Evolutionary conservation across 2,329 filamentous ascomycete genomes (phyloP).

Genomic region (Colletotrichum cereale): DNA sequence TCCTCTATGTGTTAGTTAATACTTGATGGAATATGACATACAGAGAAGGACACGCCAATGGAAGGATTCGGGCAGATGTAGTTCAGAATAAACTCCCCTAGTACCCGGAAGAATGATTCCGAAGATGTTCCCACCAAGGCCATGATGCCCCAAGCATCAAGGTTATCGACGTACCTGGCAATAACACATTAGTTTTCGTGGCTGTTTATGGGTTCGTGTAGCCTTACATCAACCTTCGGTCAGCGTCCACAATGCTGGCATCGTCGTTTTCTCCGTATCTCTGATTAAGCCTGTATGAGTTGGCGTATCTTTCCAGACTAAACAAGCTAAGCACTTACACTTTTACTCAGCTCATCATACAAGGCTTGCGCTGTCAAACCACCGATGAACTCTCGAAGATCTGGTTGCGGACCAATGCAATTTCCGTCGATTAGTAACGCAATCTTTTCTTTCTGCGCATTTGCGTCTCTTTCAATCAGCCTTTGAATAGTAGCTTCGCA

Average conservation of each 20-base stretch:
- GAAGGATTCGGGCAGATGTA: neutral
- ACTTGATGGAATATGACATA: neutral
- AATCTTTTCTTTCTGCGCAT: neutral
- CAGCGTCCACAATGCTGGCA: neutral
- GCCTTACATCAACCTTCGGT: conserved; percentile 9
- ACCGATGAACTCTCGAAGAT: neutral
- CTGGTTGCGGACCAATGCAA: rapidly evolving
- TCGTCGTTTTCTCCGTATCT: neutral
- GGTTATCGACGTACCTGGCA: conserved; percentile 1
- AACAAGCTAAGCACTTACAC: neutral
- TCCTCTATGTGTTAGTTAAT: rapidly evolving
- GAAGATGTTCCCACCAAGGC: neutral
- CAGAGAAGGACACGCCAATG: neutral
- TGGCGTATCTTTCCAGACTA: no score
- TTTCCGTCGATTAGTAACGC: conserved; percentile 12
- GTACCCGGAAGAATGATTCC: neutral
- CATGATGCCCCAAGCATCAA: conserved; percentile 1
- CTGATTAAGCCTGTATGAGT: neutral
- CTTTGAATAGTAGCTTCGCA: neutral
- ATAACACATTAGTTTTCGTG: neutral
- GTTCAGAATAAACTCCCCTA: neutral
- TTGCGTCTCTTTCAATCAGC: neutral
- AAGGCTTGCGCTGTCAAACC: neutral
- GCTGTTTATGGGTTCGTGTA: neutral
- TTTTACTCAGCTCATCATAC: neutral